phyloP scores from a whole-genome alignment of 768 basidiomycete species.

The Rhodotorula sphaerocarpa region DNA sequence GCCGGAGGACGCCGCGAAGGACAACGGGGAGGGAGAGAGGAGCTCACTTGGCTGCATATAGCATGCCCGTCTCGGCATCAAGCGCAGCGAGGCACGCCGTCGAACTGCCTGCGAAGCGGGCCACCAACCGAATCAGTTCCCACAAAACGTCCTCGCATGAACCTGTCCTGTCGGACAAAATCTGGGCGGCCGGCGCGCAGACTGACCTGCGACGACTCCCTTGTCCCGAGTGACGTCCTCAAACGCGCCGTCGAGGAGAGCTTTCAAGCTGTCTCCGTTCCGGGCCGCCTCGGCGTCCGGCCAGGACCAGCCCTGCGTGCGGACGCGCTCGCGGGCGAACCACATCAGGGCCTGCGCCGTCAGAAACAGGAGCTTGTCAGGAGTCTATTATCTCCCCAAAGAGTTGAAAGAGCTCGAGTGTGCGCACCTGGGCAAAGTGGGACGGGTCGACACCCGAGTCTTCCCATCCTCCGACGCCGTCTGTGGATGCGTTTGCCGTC shows the following conservation, averaged over 20 bases:
- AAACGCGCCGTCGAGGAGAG: constrained; percentile 12
- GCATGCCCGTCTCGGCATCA: constrained; percentile 18
- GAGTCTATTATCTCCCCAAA: too few relatives aligned
- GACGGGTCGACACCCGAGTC: constrained; percentile 75
- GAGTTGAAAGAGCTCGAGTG: too few relatives aligned
- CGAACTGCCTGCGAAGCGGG: constrained; percentile 2
- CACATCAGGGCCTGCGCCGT: constrained; percentile 63
- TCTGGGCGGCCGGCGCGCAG: too few relatives aligned
- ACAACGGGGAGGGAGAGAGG: background rate
- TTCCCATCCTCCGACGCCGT: constrained; percentile 90
- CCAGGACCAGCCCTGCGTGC: background rate
- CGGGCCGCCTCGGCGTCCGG: background rate
- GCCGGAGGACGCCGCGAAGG: too few relatives aligned
- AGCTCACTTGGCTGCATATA: constrained; percentile 28
- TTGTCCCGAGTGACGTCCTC: constrained; percentile 18
- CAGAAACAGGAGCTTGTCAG: too few relatives aligned
- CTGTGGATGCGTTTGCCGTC: constrained; percentile 47
- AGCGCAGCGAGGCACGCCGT: constrained; percentile 27
- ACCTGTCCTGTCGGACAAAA: too few relatives aligned
- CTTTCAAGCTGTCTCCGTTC: background rate
- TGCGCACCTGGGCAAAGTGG: constrained; percentile 54
- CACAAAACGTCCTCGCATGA: background rate
- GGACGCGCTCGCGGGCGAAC: constrained; percentile 20
- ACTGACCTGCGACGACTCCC: constrained; percentile 26
- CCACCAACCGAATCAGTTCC: background rate